Evolutionary conservation across 768 basidiomycete genomes (phyloP).

Genomic region (Tubosaeta sp.): DNA sequence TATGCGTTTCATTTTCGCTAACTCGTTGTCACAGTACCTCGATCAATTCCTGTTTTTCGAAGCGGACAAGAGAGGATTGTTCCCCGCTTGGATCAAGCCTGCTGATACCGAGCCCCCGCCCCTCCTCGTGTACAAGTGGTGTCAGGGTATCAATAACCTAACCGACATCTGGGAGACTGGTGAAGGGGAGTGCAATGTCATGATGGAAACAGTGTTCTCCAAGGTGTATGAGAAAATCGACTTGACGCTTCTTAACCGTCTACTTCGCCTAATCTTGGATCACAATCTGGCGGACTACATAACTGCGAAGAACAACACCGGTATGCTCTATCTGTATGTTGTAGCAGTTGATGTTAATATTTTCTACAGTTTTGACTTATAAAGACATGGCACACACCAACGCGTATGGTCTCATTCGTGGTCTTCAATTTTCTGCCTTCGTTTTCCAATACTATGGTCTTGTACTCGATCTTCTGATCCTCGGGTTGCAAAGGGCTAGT

Average conservation of each 20-base stretch:
- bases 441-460: conserved; percentile 99
- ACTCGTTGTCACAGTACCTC: conserved; percentile 56
- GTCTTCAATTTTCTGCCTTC: conserved; percentile 97
- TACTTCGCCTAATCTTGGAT: conserved; percentile 93
- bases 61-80: conserved; percentile 95
- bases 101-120: conserved; percentile 97
- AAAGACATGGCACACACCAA: conserved; percentile 99
- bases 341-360: neutral
- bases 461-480: conserved; percentile 90
- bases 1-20: conserved; percentile 6
- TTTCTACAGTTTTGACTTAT: conserved; percentile 65
- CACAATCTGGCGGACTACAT: conserved; percentile 99
- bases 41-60: conserved; percentile 99
- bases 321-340: conserved; percentile 27
- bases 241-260: conserved; percentile 89
- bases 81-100: conserved; percentile 99
- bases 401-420: conserved; percentile 94
- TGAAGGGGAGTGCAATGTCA: conserved; percentile 95
- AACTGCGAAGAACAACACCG: conserved; percentile 97
- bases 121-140: conserved; percentile 98
- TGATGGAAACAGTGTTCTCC: conserved; percentile 98
- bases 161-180: conserved; percentile 98
- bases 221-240: conserved; percentile 99
- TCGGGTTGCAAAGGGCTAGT: conserved; percentile 96
- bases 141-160: conserved; percentile 98